Conservation (phyloP, 441 rosid genomes). For the Melastoma candidum region DNA sequence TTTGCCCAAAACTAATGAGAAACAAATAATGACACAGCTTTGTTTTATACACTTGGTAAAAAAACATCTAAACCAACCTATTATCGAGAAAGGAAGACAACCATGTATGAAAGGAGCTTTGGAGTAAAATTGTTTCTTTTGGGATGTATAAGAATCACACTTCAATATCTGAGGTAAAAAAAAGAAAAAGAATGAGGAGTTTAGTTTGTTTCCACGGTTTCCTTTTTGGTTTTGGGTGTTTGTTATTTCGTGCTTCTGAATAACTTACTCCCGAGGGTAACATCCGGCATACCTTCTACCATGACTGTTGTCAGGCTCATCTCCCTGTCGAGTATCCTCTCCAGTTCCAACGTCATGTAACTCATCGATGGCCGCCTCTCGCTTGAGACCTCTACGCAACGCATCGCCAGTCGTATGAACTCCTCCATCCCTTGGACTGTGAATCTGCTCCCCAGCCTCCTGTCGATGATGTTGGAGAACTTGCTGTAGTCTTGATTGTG, state of each 20-base stretch:
- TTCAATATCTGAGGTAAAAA: slow-evolving; percentile 13
- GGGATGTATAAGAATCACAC: slow-evolving; percentile 26
- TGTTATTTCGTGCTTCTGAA: slow-evolving; percentile 36
- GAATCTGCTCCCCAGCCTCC: slow-evolving; percentile 44
- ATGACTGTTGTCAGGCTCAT: slow-evolving; percentile 55
- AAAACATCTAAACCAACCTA: too few species aligned
- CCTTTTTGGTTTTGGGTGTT: background rate
- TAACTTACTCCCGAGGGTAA: slow-evolving; percentile 60
- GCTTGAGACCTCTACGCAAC: slow-evolving; percentile 46
- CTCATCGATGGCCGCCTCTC: slow-evolving; percentile 52
- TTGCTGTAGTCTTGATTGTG: slow-evolving; percentile 35
- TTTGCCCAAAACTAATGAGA: too few species aligned
- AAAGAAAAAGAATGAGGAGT: background rate
- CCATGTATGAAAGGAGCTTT: slow-evolving; percentile 1
- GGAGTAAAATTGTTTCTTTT: slow-evolving; percentile 9
- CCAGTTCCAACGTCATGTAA: slow-evolving; percentile 45
- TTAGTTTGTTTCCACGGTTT: background rate
- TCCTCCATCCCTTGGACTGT: slow-evolving; percentile 61
- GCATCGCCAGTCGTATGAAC: slow-evolving; percentile 31
- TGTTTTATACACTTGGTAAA: too few species aligned
- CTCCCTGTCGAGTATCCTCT: slow-evolving; percentile 47
- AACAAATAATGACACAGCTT: too few species aligned
- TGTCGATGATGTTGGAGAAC: slow-evolving; percentile 38
- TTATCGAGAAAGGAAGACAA: slow-evolving; percentile 1
- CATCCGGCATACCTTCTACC: slow-evolving; percentile 61